These are phyloP conservation scores for Salix udensis DNA, from an alignment of 345 rosid species.

Conservation along the genomic window DNA sequence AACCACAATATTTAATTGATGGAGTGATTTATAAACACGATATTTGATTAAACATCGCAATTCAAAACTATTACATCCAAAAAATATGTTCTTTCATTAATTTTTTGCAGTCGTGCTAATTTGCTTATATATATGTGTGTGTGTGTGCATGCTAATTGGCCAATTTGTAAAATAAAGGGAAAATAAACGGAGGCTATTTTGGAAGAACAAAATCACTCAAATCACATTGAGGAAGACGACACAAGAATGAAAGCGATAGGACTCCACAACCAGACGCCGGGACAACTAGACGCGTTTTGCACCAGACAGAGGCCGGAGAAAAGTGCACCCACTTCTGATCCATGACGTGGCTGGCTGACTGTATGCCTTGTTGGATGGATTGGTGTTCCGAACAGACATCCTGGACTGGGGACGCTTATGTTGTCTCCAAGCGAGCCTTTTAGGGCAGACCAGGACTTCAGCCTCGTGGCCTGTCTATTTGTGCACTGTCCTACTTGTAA, in stretches of 20 bases:
- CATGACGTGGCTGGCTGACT: background rate
- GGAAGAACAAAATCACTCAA: too few relatives aligned
- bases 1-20: too few relatives aligned
- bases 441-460: background rate
- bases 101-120: too few relatives aligned
- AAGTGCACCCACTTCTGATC: background rate
- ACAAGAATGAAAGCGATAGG: background rate
- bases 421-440: constrained; percentile 18
- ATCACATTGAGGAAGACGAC: background rate
- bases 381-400: constrained; percentile 17
- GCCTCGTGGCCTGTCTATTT: constrained; percentile 16
- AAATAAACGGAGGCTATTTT: too few relatives aligned
- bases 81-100: too few relatives aligned
- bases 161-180: background rate
- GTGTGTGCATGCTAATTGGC: too few relatives aligned
- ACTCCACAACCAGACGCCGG: background rate
- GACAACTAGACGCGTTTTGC: background rate
- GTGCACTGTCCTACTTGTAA: background rate
- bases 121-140: too few relatives aligned
- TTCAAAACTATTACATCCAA: too few relatives aligned
- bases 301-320: background rate
- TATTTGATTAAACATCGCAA: too few relatives aligned
- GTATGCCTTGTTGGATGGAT: constrained; percentile 33
- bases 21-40: too few relatives aligned
- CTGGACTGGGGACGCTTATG: constrained; percentile 18